These are phyloP conservation scores for Suhomyces pyralidae DNA, from an alignment of 805 yeast species.

Conservation along the genomic window DNA sequence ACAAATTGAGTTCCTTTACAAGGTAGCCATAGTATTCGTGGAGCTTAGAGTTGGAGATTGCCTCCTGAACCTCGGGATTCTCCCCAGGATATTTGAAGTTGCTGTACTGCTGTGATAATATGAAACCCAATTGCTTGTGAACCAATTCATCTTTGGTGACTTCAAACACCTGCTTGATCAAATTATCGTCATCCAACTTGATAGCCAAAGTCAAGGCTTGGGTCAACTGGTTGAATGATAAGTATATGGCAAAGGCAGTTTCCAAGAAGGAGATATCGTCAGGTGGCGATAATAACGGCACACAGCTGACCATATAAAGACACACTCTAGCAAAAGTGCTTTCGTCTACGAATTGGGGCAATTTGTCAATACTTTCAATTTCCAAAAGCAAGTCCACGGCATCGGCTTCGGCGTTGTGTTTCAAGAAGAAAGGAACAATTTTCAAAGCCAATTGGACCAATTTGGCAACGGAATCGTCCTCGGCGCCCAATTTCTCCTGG, in stretches of 20 bases:
- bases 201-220: constrained; percentile 91
- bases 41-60: constrained; percentile 74
- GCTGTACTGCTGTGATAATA: constrained; percentile 82
- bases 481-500: constrained; percentile 45
- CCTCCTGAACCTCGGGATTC: constrained; percentile 72
- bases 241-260: constrained; percentile 84
- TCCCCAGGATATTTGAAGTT: constrained; percentile 63
- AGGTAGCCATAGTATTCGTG: constrained; percentile 78
- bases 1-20: constrained; percentile 80
- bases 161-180: constrained; percentile 76
- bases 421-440: constrained; percentile 83
- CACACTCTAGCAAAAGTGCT: constrained; percentile 86
- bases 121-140: constrained; percentile 88
- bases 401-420: constrained; percentile 97
- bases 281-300: constrained; percentile 93
- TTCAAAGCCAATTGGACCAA: constrained; percentile 66
- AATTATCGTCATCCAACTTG: constrained; percentile 75
- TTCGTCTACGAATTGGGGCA: constrained; percentile 81
- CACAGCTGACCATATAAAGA: constrained; percentile 91
- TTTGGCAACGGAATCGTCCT: constrained; percentile 34
- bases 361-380: constrained; percentile 79
- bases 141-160: constrained; percentile 70
- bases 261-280: constrained; percentile 83
- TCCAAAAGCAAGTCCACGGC: constrained; percentile 93
- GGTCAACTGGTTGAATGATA: constrained; percentile 73